These are phyloP conservation scores for Hammondia hammondi DNA, from an alignment of 169 alveolate genomes.

Conservation along the genomic window DNA sequence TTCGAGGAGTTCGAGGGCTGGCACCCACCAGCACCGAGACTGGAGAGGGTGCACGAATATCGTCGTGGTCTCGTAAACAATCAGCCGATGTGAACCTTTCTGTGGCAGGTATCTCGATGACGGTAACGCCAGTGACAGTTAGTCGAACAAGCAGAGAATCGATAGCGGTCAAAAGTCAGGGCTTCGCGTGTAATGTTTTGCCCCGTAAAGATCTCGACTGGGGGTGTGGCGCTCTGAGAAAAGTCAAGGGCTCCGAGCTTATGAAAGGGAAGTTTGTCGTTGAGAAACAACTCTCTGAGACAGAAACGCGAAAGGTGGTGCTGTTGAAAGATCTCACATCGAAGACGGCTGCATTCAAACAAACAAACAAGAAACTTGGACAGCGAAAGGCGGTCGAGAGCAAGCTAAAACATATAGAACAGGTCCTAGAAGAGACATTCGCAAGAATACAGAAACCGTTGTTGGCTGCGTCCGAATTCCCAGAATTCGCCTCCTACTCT, in stretches of 20 bases:
- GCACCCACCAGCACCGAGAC: neutral
- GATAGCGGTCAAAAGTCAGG: neutral
- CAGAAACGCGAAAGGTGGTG: neutral
- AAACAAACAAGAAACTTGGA: conserved; percentile 7
- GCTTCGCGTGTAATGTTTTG: neutral
- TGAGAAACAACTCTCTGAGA: neutral
- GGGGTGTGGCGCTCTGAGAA: neutral
- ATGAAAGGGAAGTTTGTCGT: neutral
- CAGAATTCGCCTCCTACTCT: neutral
- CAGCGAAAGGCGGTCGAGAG: neutral
- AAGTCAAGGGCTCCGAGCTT: conserved; percentile 33
- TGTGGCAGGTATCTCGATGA: neutral
- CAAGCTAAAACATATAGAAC: neutral
- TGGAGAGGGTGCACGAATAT: neutral
- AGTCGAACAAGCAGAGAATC: neutral
- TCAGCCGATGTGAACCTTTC: neutral
- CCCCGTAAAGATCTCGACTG: neutral
- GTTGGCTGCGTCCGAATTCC: neutral
- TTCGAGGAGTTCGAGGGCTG: neutral
- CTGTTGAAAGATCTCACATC: neutral
- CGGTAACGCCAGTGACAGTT: neutral
- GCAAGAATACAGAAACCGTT: neutral
- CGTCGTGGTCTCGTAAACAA: neutral
- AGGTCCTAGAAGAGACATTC: neutral
- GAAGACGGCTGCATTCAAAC: conserved; percentile 13